phyloP scores from a whole-genome alignment of 2,329 filamentous ascomycete genomes.

The Pseudogymnoascus sp. region DNA sequence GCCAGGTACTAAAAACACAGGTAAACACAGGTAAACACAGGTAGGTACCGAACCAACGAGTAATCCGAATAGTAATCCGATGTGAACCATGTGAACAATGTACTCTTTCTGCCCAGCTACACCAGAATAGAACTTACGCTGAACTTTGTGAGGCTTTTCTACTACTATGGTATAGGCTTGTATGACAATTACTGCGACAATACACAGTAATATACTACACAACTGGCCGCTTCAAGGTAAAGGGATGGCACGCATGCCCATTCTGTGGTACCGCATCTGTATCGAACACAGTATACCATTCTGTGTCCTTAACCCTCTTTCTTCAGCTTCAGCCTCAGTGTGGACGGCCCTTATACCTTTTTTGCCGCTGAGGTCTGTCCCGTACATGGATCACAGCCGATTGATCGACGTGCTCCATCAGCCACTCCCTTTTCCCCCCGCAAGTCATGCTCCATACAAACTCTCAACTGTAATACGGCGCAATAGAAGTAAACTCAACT shows the following conservation, averaged over 20 bases:
- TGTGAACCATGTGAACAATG: no score
- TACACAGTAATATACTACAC: not conserved
- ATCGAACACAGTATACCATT: conserved; percentile 4
- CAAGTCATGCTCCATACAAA: not conserved
- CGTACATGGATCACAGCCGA: not conserved
- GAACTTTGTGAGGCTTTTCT: not conserved
- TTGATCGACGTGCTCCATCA: not conserved
- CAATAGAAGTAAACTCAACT: not conserved
- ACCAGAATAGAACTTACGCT: no score
- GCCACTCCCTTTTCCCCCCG: not conserved
- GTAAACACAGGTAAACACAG: no score
- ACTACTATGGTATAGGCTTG: no score
- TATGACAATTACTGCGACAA: not conserved
- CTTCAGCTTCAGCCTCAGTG: not conserved
- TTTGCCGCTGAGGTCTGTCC: not conserved
- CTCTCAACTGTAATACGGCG: not conserved
- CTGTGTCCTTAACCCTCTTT: not conserved
- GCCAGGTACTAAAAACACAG: no score
- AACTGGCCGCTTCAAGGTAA: not conserved
- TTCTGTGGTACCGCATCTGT: not conserved
- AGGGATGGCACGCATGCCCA: not conserved
- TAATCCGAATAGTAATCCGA: no score
- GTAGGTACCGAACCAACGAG: no score
- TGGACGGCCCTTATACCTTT: not conserved
- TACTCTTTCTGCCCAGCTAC: no score